These are phyloP conservation scores for Jimgerdemannia flammicorona DNA, from an alignment of 192 early-diverging fungal genomes.

Conservation along the genomic window DNA sequence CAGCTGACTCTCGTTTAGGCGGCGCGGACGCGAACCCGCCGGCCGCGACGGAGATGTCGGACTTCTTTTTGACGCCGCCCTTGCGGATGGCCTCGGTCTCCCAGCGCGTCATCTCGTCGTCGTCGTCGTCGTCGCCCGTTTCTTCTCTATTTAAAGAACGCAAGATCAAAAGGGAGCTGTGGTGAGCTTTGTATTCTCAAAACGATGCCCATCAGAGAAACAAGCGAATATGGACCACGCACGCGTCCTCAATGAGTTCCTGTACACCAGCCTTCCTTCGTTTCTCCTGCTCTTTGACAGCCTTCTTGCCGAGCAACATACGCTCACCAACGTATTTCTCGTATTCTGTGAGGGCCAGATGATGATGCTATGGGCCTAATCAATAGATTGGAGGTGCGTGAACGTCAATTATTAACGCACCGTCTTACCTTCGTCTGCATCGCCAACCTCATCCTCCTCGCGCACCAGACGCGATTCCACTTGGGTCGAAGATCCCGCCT, in stretches of 20 bases:
- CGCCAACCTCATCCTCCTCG: constrained; percentile 56
- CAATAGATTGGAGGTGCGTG: too few relatives aligned
- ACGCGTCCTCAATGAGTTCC: constrained; percentile 53
- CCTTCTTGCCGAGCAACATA: constrained; percentile 38
- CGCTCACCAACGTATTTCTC: constrained; percentile 48
- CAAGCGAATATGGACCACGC: constrained; percentile 4
- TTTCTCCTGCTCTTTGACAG: constrained; percentile 35
- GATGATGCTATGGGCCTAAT: not conserved
- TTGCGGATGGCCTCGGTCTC: constrained; percentile 51
- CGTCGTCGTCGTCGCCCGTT: constrained; percentile 41
- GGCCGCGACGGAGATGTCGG: constrained; percentile 18
- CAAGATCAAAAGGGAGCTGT: not conserved
- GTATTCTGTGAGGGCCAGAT: constrained; percentile 26
- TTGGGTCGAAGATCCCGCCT: constrained; percentile 7
- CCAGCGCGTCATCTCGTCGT: constrained; percentile 51
- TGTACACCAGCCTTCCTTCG: constrained; percentile 31
- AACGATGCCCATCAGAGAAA: not conserved
- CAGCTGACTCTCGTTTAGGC: constrained; percentile 15
- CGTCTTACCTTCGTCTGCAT: constrained; percentile 47
- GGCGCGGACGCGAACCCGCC: constrained; percentile 10
- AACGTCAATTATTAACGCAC: not conserved
- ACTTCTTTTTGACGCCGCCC: constrained; percentile 32
- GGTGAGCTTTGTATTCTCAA: not conserved
- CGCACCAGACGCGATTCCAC: constrained; percentile 38
- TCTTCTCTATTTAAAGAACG: constrained; percentile 24